Base-by-base conservation (phyloP, 2,329 filamentous ascomycete genomes). In the Fonsecaea pedrosoi region DNA sequence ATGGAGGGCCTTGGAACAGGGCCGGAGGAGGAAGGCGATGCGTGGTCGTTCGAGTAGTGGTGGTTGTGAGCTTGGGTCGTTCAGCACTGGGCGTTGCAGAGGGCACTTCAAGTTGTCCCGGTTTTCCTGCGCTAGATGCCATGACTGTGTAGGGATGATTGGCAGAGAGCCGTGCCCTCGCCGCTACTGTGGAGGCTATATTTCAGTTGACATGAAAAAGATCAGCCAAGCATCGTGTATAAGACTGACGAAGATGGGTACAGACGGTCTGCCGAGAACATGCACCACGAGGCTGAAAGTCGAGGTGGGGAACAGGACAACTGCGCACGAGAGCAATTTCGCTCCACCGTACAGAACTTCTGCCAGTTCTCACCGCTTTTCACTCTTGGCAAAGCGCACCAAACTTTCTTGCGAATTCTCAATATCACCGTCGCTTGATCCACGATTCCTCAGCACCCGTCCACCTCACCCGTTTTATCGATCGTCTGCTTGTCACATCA, bases 1-100 rank as follows among this genome's bases (percentile, higher is more conserved):
- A 96, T 15, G 92, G 91, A 1, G 88, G 88, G 48, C 91, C 91
- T 64, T 93, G 86, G 78, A 96, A 96, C 56, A 96, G 86, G 2
- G 89, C 84, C 0, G 92, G 92, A 25, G 92, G 92, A 37, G 88
- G 88, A 8, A 89, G 83, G 30, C 88, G 85, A 73, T 87, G 85
- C 59, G 82, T 48, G 21, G 70, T 69, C 12, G 68, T 65, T 40
- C 66, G 56, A 3, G 56, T 56, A 1, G 40, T 65, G 18, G 34
- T 40, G 54, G 60, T 61, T 34, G 37, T 64, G 59, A 68, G 62
- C 53, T 71, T 69, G 54, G 63, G 69, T 35, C 64, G 68, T 30
- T 68, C 59, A 15, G 53, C 34, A 25, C 54, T 35, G 10, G 69
- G 30, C 18, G 55, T n/a, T 35, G 59, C 50, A 7, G 62, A 10